Percentiles rank a stretch among this genome's conserved stretches.
phyloP scores from a whole-genome alignment of 768 basidiomycete genomes.

The Podaxis sp. region DNA sequence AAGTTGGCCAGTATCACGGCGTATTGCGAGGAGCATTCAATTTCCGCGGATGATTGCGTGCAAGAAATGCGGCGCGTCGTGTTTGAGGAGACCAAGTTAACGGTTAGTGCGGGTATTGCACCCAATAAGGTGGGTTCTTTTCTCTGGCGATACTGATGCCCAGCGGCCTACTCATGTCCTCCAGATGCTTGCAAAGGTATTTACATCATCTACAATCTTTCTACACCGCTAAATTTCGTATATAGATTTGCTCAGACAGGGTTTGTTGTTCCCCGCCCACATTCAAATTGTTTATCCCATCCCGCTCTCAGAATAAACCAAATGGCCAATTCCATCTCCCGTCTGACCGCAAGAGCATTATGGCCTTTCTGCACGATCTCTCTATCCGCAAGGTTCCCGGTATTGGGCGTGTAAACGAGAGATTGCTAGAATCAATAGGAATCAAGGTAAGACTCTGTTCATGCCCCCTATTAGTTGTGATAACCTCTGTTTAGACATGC shows the following conservation, averaged over 20 bases:
- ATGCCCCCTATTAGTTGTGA: constrained; percentile 1
- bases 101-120: constrained; percentile 93
- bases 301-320: constrained; percentile 72
- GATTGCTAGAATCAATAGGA: constrained; percentile 80
- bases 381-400: constrained; percentile 87
- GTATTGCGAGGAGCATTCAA: constrained; percentile 66
- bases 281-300: background rate
- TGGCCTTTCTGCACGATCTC: constrained; percentile 73
- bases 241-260: constrained; percentile 89
- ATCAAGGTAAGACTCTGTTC: constrained; percentile 53
- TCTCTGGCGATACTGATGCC: constrained; percentile 1
- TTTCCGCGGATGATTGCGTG: constrained; percentile 73
- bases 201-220: constrained; percentile 10
- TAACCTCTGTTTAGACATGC: constrained; percentile 56
- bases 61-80: constrained; percentile 71
- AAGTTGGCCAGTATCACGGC: constrained; percentile 60
- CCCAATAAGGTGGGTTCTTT: constrained; percentile 73
- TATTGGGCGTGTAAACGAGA: constrained; percentile 87
- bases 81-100: constrained; percentile 73
- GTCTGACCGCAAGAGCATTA: constrained; percentile 60
- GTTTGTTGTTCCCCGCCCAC: constrained; percentile 27
- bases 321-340: constrained; percentile 84
- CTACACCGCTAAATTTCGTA: constrained; percentile 1
- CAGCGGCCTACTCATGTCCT: constrained; percentile 14
- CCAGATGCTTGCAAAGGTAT: constrained; percentile 89